Percentiles rank a stretch among this genome's conserved stretches.
Conservation (phyloP, 2,329 filamentous ascomycete genomes). For the Cryphonectria japonica region DNA sequence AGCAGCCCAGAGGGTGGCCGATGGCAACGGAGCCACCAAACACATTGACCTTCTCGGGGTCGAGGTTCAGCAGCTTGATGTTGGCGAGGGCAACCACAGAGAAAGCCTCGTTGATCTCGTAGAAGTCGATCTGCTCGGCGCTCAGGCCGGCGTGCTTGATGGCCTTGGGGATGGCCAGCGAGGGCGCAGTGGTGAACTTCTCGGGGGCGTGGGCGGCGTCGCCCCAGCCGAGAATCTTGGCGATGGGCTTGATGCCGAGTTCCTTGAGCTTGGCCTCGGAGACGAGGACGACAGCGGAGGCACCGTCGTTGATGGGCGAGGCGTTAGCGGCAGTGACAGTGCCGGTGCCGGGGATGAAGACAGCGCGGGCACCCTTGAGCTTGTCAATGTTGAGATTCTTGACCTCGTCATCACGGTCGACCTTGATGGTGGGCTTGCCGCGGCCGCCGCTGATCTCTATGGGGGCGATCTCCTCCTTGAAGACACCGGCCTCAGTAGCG, state of each 20-base stretch:
- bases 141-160: slow-evolving; percentile 89
- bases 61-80: slow-evolving; percentile 83
- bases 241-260: slow-evolving; percentile 86
- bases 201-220: slow-evolving; percentile 89
- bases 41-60: slow-evolving; percentile 88
- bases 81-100: slow-evolving; percentile 95
- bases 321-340: slow-evolving; percentile 97
- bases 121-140: slow-evolving; percentile 80
- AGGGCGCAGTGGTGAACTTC: slow-evolving; percentile 94
- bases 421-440: slow-evolving; percentile 81
- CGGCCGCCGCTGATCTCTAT: slow-evolving; percentile 85
- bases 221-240: slow-evolving; percentile 96
- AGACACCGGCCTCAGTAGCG: slow-evolving; percentile 79
- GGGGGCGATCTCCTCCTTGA: slow-evolving; percentile 85
- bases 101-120: slow-evolving; percentile 99
- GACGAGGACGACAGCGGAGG: slow-evolving; percentile 87
- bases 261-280: slow-evolving; percentile 94
- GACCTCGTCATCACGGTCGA: slow-evolving; percentile 91
- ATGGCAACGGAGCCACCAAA: slow-evolving; percentile 95
- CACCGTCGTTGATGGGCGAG: slow-evolving; percentile 93
- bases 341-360: slow-evolving; percentile 77
- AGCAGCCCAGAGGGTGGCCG: slow-evolving; percentile 91
- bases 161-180: slow-evolving; percentile 95
- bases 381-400: slow-evolving; percentile 90
- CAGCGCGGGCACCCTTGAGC: slow-evolving; percentile 82